A percentile compares a stretch with the other conserved stretches of the same genome.
phyloP scores from a whole-genome alignment of 768 basidiomycete genomes.

The Hygrocybe punicea region DNA sequence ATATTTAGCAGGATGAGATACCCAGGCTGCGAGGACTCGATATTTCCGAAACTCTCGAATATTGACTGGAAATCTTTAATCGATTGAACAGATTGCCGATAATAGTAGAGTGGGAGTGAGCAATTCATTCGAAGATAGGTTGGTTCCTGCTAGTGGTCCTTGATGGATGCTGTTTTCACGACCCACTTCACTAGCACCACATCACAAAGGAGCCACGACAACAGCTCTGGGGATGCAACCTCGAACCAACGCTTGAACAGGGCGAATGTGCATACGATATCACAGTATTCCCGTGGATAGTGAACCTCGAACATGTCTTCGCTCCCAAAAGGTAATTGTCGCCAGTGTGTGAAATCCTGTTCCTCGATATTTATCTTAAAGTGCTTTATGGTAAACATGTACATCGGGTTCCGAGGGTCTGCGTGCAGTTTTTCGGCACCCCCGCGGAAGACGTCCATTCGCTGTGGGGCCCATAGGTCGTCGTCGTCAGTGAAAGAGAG shows the following conservation, averaged over 20 bases:
- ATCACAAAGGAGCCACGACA: background rate
- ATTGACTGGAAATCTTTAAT: background rate
- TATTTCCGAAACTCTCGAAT: background rate
- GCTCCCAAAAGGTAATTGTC: background rate
- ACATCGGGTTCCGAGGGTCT: background rate
- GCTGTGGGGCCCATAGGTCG: conserved; percentile 1
- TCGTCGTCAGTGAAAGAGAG: conserved; percentile 1
- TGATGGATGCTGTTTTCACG: background rate
- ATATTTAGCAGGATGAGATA: background rate
- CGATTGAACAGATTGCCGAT: background rate
- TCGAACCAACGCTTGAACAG: background rate
- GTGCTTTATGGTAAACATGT: background rate
- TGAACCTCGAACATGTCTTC: background rate
- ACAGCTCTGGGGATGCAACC: background rate
- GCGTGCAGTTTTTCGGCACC: background rate
- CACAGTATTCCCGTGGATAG: background rate
- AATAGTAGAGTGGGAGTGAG: background rate
- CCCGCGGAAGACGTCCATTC: background rate
- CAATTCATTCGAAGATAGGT: background rate
- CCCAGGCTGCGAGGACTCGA: background rate
- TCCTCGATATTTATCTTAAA: background rate
- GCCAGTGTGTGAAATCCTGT: background rate
- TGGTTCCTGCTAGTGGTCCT: background rate
- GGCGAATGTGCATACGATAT: conserved; percentile 1
- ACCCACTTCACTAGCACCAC: background rate